Conservation (phyloP, 805 yeast species). For the Candida khao-thaluensis region DNA sequence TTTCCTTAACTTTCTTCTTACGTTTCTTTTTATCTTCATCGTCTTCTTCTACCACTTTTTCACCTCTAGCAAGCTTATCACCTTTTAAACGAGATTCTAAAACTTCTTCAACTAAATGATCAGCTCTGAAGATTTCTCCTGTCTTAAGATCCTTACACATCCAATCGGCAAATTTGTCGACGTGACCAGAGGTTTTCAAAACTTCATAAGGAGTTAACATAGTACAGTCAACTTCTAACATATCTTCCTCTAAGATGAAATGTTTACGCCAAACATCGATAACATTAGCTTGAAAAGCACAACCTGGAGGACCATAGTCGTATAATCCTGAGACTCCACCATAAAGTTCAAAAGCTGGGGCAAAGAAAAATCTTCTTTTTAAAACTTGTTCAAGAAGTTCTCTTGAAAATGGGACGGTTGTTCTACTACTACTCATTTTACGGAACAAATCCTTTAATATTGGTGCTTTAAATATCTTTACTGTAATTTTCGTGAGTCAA, state of each 20-base stretch:
- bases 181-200: slow-evolving; percentile 97
- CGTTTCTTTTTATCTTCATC: slow-evolving; percentile 71
- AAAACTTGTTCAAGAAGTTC: slow-evolving; percentile 86
- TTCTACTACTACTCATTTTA: slow-evolving; percentile 6
- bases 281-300: slow-evolving; percentile 95
- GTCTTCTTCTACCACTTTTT: slow-evolving; percentile 50
- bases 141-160: slow-evolving; percentile 95
- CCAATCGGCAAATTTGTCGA: slow-evolving; percentile 98
- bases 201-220: slow-evolving; percentile 98
- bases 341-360: slow-evolving; percentile 95
- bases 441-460: slow-evolving; percentile 5
- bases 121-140: slow-evolving; percentile 98
- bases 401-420: slow-evolving; percentile 60
- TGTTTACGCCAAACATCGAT: slow-evolving; percentile 97
- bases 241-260: slow-evolving; percentile 94
- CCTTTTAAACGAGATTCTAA: slow-evolving; percentile 95
- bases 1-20: slow-evolving; percentile 91
- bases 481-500: slow-evolving; percentile 7
- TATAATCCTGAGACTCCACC: slow-evolving; percentile 98
- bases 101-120: slow-evolving; percentile 97
- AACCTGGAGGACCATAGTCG: slow-evolving; percentile 99
- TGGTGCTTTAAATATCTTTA: slow-evolving; percentile 7
- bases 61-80: slow-evolving; percentile 94
- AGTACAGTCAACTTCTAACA: slow-evolving; percentile 97
- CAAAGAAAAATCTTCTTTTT: slow-evolving; percentile 94